A percentile compares a stretch with the other conserved stretches of the same genome.
phyloP scores from a whole-genome alignment of 805 yeast species.

The Candida alai region DNA sequence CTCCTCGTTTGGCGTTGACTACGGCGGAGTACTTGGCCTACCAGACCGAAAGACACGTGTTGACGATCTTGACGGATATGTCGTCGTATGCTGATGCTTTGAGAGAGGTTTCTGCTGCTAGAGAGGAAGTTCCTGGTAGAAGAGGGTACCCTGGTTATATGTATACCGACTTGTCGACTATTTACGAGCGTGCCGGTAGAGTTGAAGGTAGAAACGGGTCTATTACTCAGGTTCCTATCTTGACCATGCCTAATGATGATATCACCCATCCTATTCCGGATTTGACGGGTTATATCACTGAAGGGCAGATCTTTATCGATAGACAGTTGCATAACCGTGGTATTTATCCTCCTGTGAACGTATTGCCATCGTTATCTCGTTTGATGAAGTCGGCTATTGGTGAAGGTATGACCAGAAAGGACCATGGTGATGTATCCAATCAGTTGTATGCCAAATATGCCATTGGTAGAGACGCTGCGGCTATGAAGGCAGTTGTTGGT shows the following conservation, averaged over 20 bases:
- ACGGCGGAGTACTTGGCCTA: slow-evolving; percentile 98
- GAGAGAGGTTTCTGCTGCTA: slow-evolving; percentile 99
- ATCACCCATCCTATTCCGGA: slow-evolving; percentile 99
- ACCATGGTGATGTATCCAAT: slow-evolving; percentile 98
- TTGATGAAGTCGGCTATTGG: slow-evolving; percentile 99
- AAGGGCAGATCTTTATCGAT: slow-evolving; percentile 97
- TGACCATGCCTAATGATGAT: slow-evolving; percentile 99
- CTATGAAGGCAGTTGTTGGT: slow-evolving; percentile 99
- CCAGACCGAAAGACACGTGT: slow-evolving; percentile 98
- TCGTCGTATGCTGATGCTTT: slow-evolving; percentile 99
- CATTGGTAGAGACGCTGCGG: slow-evolving; percentile 99
- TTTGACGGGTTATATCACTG: slow-evolving; percentile 98
- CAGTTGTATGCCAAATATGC: slow-evolving; percentile 99
- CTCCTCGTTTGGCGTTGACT: slow-evolving; percentile 97
- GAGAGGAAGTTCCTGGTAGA: slow-evolving; percentile 99
- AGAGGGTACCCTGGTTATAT: slow-evolving; percentile 99
- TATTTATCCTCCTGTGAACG: slow-evolving; percentile 98
- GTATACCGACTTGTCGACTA: slow-evolving; percentile 99
- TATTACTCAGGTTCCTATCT: slow-evolving; percentile 96
- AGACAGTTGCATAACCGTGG: slow-evolving; percentile 96
- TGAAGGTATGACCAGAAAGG: slow-evolving; percentile 99
- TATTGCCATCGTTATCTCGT: slow-evolving; percentile 94
- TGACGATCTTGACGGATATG: slow-evolving; percentile 98
- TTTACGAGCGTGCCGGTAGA: slow-evolving; percentile 99
- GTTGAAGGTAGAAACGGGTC: slow-evolving; percentile 99